phyloP scores from a whole-genome alignment of 75 land plant species.

The Azolla pinnata region DNA sequence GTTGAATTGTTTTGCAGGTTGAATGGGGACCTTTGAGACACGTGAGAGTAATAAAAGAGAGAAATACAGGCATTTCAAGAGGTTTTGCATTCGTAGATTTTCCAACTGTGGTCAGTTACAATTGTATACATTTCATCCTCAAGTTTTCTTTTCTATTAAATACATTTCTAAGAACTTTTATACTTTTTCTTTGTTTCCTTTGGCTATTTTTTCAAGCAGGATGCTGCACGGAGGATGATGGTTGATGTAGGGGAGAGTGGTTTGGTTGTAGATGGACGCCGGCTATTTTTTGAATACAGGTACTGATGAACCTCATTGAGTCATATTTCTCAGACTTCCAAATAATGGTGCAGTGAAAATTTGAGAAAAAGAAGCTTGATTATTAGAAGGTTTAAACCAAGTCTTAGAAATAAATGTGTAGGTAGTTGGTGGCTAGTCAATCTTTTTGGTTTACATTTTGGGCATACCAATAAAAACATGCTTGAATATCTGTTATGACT shows the following conservation, averaged over 20 bases:
- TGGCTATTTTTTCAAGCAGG: constrained; percentile 12
- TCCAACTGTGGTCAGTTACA: constrained; percentile 27
- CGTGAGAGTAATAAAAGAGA: constrained; percentile 43
- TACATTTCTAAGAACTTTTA: not conserved
- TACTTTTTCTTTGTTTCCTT: not conserved
- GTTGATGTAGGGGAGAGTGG: constrained; percentile 31
- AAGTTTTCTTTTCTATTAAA: no score
- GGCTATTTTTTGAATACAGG: constrained; percentile 44
- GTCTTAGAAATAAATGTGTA: no score
- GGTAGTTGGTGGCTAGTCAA: no score
- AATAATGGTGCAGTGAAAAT: no score
- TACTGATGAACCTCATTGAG: no score
- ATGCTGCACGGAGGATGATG: constrained; percentile 48
- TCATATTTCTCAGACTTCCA: no score
- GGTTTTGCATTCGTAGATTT: constrained; percentile 48
- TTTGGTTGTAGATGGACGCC: constrained; percentile 32
- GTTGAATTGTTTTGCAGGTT: constrained; percentile 11
- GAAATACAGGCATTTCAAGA: constrained; percentile 32
- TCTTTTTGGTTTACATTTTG: not conserved
- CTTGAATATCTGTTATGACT: no score
- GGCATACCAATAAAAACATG: no score
- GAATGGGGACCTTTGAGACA: constrained; percentile 42
- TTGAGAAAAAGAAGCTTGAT: no score
- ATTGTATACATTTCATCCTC: no score
- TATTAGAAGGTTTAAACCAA: no score